These are phyloP conservation scores for Coffea eugenioides DNA, from an alignment of 257 asterid species.

Conservation along the genomic window DNA sequence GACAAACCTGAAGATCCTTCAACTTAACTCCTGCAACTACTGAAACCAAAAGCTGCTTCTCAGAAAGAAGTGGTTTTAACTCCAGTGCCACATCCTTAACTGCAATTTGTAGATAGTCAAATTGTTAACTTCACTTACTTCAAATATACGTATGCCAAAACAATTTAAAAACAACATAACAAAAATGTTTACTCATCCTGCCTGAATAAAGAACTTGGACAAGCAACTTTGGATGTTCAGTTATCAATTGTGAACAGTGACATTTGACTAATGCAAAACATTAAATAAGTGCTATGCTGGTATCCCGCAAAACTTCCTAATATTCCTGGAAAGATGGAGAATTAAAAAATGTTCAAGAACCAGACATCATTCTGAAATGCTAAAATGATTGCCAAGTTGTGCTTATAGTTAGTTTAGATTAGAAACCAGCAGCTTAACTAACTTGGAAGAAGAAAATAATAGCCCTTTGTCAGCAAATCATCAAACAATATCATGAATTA, in stretches of 20 bases:
- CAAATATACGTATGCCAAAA: too few relatives aligned
- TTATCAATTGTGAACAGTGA: too few relatives aligned
- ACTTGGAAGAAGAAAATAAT: too few relatives aligned
- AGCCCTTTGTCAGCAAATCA: background rate
- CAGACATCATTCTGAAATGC: background rate
- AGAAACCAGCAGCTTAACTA: background rate
- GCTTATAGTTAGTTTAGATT: background rate
- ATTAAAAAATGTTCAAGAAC: background rate
- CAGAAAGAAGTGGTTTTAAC: constrained; percentile 61
- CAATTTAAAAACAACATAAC: background rate
- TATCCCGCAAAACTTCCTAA: background rate
- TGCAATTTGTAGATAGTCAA: constrained; percentile 28
- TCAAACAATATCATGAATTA: background rate
- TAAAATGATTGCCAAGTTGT: background rate
- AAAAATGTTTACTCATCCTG: too few relatives aligned
- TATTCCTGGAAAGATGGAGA: background rate
- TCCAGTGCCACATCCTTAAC: constrained; percentile 70
- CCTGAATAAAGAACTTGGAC: background rate
- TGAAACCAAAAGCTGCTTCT: constrained; percentile 79
- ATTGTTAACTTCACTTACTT: too few relatives aligned
- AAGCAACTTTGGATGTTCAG: background rate
- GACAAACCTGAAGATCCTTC: constrained; percentile 86
- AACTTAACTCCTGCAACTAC: constrained; percentile 92
- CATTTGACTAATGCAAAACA: background rate
- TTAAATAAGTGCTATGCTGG: background rate